Evolutionary conservation across 1,284 basidiomycete genomes (phyloP), one percentile per base, ranked within the genome.

Genomic region (Ceratobasidium sp.): DNA sequence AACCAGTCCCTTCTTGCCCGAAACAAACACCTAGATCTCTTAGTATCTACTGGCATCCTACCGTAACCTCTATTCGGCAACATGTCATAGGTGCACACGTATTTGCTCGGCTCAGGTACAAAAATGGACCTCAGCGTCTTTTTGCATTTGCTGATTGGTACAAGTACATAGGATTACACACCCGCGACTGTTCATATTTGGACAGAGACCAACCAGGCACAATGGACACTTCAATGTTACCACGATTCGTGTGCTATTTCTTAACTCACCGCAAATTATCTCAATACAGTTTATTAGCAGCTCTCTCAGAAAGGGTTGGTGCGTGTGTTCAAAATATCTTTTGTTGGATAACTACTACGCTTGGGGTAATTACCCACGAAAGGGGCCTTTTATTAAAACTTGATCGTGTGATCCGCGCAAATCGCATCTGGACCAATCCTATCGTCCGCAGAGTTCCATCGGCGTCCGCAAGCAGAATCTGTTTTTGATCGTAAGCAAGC

Each of bases 181-280:
- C 67, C 67, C 12, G 14, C 67, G n/a, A 58, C 50, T 58, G 34
- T 58, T 46, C 67, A 45, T 59, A 30, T 46, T 18, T 70, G 67
- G 67, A 30, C 50, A 48, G 67, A 70, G 23, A 59, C 26, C 39
- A 43, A 36, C 23, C 53, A 45, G 30, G 26, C 16, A 10, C 67
- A 59, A n/a, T 70, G 52, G 53, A 36, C 1, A 3, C 65, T 43
- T 16, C 36, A 46, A 28, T 46, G 41, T 55, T 70, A 70, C 36
- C 67, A 70, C 32, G 67, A 70, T n/a, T 59, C 67, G 32, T 70
- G 67, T 32, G 30, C 55, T 48, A 36, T 41, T 14, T 41, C 41
- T 23, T 58, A 50, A 65, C 23, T 5, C 21, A n/a, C 14, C 9
- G 30, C 39, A 32, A 18, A 3, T 2, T 10, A 16, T 14, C 52